These are phyloP conservation scores for Solanum virginianum DNA, from an alignment of 257 asterid species.

Conservation along the genomic window DNA sequence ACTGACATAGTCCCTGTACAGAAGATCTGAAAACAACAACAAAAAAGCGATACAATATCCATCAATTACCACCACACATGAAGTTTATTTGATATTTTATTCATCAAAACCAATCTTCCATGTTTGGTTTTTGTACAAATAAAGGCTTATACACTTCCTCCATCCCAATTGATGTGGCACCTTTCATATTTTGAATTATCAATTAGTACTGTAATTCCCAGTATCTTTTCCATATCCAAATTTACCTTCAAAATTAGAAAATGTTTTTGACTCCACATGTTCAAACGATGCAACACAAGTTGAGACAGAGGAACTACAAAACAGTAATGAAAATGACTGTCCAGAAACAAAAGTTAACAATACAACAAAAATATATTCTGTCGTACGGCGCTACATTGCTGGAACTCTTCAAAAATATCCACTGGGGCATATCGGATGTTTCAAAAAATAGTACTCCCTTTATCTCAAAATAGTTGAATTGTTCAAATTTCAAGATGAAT, in stretches of 20 bases:
- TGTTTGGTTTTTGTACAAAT: neutral
- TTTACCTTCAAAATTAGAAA: neutral
- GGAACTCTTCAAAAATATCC: neutral
- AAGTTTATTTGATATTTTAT: neutral
- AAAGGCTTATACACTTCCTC: neutral
- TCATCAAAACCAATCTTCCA: neutral
- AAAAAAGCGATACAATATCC: neutral
- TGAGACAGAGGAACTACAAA: neutral
- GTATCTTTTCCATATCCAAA: neutral
- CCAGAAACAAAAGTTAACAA: neutral
- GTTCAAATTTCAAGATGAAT: no score
- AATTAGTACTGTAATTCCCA: neutral
- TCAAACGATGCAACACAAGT: neutral
- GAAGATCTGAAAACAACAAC: conserved; percentile 5
- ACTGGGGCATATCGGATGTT: neutral
- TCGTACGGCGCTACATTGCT: neutral
- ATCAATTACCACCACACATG: neutral
- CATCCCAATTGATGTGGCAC: neutral
- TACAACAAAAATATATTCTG: neutral
- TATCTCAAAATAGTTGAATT: no score
- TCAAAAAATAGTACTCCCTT: neutral
- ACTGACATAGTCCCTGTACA: conserved; percentile 7
- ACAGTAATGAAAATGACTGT: neutral
- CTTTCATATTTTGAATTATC: neutral
- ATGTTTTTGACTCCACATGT: neutral